Evolutionary conservation across 805 yeast species (phyloP), one percentile per base, ranked within the genome.

Genomic region (Wickerhamomyces chambardii): DNA sequence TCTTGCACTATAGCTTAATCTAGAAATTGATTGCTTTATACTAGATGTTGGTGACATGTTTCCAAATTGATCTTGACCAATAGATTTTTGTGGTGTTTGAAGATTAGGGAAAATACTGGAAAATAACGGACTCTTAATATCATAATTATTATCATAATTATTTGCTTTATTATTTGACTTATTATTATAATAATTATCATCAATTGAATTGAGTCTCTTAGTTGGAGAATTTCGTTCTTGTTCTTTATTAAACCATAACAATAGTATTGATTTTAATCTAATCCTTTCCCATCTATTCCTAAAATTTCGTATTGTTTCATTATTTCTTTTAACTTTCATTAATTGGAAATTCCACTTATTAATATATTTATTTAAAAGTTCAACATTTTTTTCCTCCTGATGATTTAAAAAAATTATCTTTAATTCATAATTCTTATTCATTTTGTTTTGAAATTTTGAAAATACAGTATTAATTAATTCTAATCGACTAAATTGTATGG

Each of bases 201-300:
- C 6, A 29, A 37, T 32, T 10, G 26, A 45, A 29, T 31, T 42
- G 52, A 4, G 46, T 50, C 30, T n/a, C n/a, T n/a, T n/a, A n/a
- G n/a, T n/a, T n/a, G n/a, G n/a, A n/a, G n/a, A n/a, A n/a, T n/a
- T n/a, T n/a, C n/a, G n/a, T n/a, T n/a, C n/a, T n/a, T n/a, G n/a
- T n/a, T n/a, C n/a, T n/a, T 47, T 56, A 24, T 24, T 24, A 5
- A n/a, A 24, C 69, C 69, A 64, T 15, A 64, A 36, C 6, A 46
- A 28, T 16, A 64, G 30, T 5, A 63, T 35, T 0, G 64, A 67
- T 34, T 68, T 43, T 18, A 60, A 37, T 18, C 47, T 56, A 2
- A 68, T 68, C 31, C 68, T 50, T 36, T 55, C 48, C 68, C 68
- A 64, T 34, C 69, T 47, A n/a, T 40, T 44, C 29, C 54, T 45